Evolutionary conservation across 2,329 filamentous ascomycete species (phyloP), one percentile per base, ranked within the genome.

Genomic region (Cladosporium sp.): DNA sequence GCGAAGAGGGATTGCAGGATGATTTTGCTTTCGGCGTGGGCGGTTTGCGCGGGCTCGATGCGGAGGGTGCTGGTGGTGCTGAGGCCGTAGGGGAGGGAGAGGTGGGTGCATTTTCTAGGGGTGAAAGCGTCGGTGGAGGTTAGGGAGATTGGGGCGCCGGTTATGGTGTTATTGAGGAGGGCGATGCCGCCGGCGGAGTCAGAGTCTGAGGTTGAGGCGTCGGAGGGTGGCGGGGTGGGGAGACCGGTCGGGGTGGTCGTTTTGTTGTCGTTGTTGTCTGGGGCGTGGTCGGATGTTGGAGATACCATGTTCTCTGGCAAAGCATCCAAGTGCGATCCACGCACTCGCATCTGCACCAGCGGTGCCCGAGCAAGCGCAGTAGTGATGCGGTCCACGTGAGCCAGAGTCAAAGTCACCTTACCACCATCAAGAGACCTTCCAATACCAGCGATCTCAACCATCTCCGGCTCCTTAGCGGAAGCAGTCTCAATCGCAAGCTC

Each of bases 1-100:
- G 70, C 69, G 64, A 71, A 72, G n/a, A 72, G 67, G 59, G 71
- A 70, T 66, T 74, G 74, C 26, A 76, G 59, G 30, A 73, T 68
- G 28, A 76, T 68, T 44, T 65, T 65, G 41, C 57, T 68, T 24
- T 66, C 65, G 47, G 55, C 49, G 51, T 28, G 65, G 14, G 57
- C 44, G 61, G 61, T 69, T 30, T 67, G 65, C 2, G 69, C 65
- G 2, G 71, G 65, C 57, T 73, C 70, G 51, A 76, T 64, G 14
- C 72, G 72, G 15, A 77, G 66, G 4, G 69, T 69, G 55, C 69
- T 73, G 58, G 72, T 72, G 26, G 70, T 67, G 18, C 71, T 69
- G 5, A 68, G 68, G n/a, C 71, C 73, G 60, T 73, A 75, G 1
- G 74, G 69, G 8, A 75, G 65, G 15, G 70, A 72, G 18, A 75